Evolutionary conservation across 2,329 filamentous ascomycete genomes (phyloP), one percentile per base, ranked within the genome.

Genomic region (Microdochium paspali): DNA sequence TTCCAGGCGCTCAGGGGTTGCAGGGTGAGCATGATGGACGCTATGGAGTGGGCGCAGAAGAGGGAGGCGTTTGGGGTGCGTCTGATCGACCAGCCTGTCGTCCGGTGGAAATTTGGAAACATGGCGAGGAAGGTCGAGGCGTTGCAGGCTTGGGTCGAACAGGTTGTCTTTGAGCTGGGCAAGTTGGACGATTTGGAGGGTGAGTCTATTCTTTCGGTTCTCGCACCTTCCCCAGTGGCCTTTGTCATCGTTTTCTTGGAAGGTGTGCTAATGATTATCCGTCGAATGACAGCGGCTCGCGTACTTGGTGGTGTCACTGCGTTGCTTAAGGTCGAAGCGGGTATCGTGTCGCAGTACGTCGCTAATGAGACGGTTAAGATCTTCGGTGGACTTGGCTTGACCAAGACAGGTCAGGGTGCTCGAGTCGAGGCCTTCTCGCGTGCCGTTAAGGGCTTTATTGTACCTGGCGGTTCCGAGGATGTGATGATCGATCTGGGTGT

Each of bases 1-100:
- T 71, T 74, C 4, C 69, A 70, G 24, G 72, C 71, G 35, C 74
- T 80, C 39, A 68, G 77, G n/a, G 71, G 77, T 53, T 72, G 76
- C 2, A 67, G 77, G 2, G 69, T 74, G 0, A 77, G 74, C 50
- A 60, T 70, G 6, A 69, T 73, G 39, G 71, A 76, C 51, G 70
- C 74, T 0, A 71, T 73, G 48, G 60, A 58, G 4, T 71, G 76
- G 53, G 51, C 53, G 4, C 26, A 50, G 44, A 48, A 47, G 20
- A 46, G 53, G 20, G 44, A 55, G 39, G 52, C 53, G 10, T 55
- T 55, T 39, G 53, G 53, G 3, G 50, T 54, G 40, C 46, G 42
- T 3, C 26, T 55, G 3, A 45, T 47, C 12, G 46, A 54, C 3
- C 50, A 55, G 28, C 46, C 49, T 13, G 50, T 54, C 6, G 51